These are phyloP conservation scores for Populus davidiana DNA, from an alignment of 345 rosid species.

Conservation along the genomic window DNA sequence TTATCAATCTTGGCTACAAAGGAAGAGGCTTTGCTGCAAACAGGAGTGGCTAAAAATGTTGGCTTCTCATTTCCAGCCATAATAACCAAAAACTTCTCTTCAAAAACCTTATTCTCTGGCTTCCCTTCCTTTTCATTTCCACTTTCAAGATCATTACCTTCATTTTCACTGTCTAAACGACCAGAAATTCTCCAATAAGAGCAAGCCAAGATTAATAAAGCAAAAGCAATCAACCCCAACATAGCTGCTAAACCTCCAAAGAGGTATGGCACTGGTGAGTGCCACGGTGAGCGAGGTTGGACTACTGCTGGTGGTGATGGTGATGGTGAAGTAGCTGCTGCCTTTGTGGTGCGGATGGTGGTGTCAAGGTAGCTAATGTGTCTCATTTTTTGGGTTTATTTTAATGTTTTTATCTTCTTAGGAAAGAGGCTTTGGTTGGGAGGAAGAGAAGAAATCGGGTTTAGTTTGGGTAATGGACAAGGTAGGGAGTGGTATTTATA, in stretches of 20 bases:
- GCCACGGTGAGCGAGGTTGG: constrained; percentile 72
- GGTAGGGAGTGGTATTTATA: constrained; percentile 31
- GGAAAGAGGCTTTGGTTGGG: constrained; percentile 5
- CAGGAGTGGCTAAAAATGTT: constrained; percentile 32
- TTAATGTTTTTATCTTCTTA: not conserved
- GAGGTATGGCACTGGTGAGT: constrained; percentile 91
- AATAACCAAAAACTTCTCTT: constrained; percentile 28
- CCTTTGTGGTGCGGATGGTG: constrained; percentile 13
- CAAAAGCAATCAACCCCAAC: constrained; percentile 89
- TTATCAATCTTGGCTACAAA: constrained; percentile 32
- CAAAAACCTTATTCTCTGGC: constrained; percentile 3
- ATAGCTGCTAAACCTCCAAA: constrained; percentile 96
- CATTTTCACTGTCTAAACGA: constrained; percentile 1
- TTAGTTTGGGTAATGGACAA: constrained; percentile 15
- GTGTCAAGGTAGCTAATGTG: constrained; percentile 13
- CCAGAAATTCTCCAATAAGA: constrained; percentile 92
- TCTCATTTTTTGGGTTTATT: constrained; percentile 19
- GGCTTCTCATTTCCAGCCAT: constrained; percentile 33
- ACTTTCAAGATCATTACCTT: constrained; percentile 5
- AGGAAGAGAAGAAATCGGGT: not conserved
- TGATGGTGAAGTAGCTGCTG: constrained; percentile 3
- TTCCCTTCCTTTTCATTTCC: constrained; percentile 10
- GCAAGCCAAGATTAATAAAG: constrained; percentile 81
- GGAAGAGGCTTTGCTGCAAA: constrained; percentile 27
- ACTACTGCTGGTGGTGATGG: constrained; percentile 16